Conservation (phyloP, 305 asterid species). For the Plantago coronopus region DNA sequence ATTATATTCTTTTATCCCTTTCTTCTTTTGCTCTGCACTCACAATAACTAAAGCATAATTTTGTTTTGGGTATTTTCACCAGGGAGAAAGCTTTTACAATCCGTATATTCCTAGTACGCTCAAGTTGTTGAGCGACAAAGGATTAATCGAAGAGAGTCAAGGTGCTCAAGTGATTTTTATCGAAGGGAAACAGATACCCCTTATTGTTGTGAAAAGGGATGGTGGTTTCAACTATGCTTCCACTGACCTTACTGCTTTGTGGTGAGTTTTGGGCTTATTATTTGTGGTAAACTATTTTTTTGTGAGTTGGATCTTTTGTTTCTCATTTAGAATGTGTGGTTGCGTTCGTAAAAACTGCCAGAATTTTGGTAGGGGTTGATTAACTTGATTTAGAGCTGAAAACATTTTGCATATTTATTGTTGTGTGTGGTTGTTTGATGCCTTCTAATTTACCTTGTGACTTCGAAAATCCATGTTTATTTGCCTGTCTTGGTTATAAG, state of each 20-base stretch:
- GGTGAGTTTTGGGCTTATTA: conserved; percentile 47
- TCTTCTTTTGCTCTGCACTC: conserved; percentile 9
- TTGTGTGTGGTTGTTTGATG: too few species aligned
- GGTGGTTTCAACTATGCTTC: conserved; percentile 97
- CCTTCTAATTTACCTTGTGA: too few species aligned
- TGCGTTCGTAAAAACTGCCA: too few species aligned
- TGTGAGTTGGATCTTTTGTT: neutral
- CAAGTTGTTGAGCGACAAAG: conserved; percentile 48
- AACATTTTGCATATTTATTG: too few species aligned
- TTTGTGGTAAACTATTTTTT: conserved; percentile 9
- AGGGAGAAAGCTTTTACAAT: conserved; percentile 98
- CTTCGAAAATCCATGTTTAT: too few species aligned
- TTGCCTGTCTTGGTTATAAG: conserved; percentile 9
- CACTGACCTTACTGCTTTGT: conserved; percentile 86
- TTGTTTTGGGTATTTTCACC: conserved; percentile 15
- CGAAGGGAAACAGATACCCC: conserved; percentile 71
- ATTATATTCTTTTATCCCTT: neutral
- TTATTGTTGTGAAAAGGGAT: conserved; percentile 87
- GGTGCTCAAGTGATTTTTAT: conserved; percentile 93
- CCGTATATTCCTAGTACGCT: conserved; percentile 67
- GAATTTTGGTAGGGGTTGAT: too few species aligned
- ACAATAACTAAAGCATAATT: conserved; percentile 4
- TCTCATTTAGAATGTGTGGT: too few species aligned
- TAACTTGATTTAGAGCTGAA: too few species aligned
- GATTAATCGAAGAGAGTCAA: conserved; percentile 77